phyloP scores from a whole-genome alignment of 306 rosid species.

The Cucurbita pepo region DNA sequence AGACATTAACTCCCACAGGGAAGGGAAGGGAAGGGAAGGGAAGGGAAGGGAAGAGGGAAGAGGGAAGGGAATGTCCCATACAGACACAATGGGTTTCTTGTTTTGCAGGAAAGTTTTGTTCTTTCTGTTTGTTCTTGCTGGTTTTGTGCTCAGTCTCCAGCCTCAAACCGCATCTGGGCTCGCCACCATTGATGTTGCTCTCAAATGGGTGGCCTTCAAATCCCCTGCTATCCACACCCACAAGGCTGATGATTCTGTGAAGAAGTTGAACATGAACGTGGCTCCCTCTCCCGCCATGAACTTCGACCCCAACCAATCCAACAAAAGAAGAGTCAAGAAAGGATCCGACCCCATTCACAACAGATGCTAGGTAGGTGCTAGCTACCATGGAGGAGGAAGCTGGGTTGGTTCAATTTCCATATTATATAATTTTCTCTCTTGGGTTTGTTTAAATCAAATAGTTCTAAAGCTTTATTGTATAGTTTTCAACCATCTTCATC shows the following conservation, averaged over 20 bases:
- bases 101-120: neutral
- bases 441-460: neutral
- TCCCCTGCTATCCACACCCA: neutral
- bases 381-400: neutral
- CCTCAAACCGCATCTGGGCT: neutral
- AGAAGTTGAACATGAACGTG: neutral
- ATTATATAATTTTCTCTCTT: neutral
- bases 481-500: neutral
- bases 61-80: neutral
- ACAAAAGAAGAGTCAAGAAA: constrained; percentile 8
- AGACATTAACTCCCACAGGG: neutral
- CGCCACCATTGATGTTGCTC: constrained; percentile 1
- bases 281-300: constrained; percentile 2
- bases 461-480: neutral
- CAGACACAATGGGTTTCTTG: neutral
- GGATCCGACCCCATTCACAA: constrained; percentile 13
- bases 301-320: constrained; percentile 2
- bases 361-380: neutral
- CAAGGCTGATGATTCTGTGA: neutral
- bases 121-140: neutral
- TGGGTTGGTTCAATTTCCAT: neutral
- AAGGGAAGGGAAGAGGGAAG: too few relatives aligned
- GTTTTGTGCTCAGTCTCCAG: neutral
- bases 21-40: neutral
- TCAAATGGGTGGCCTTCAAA: neutral